phyloP scores from a whole-genome alignment of 768 basidiomycete species.

The Collybiopsis confluens region DNA sequence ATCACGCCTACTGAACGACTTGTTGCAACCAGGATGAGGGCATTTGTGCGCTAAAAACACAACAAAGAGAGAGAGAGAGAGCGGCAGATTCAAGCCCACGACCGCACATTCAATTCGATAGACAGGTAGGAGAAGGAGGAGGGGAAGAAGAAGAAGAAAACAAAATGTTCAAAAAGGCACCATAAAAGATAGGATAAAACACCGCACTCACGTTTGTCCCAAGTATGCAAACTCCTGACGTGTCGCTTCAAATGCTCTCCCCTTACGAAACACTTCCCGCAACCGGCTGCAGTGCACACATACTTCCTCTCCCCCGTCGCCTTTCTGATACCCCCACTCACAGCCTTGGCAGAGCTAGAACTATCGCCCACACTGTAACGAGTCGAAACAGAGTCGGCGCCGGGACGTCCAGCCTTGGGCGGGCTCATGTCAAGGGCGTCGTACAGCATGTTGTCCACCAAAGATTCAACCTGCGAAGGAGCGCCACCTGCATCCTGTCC shows the following conservation, averaged over 20 bases:
- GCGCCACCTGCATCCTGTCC: no score
- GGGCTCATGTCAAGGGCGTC: not conserved
- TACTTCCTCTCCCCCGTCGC: constrained; percentile 27
- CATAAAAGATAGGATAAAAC: not conserved
- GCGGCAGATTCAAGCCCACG: not conserved
- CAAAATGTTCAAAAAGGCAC: not conserved
- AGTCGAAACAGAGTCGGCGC: no score
- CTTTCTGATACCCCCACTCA: constrained; percentile 10
- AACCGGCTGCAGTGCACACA: constrained; percentile 43
- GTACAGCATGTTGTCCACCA: not conserved
- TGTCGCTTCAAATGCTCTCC: constrained; percentile 56
- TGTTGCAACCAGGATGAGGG: constrained; percentile 36
- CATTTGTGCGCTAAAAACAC: constrained; percentile 32
- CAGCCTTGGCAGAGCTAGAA: not conserved
- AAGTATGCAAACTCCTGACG: constrained; percentile 47
- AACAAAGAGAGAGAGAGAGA: constrained; percentile 14
- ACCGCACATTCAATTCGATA: no score
- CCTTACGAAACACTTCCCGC: constrained; percentile 51
- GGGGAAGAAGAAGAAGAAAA: not conserved
- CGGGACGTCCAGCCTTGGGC: no score
- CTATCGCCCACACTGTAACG: not conserved
- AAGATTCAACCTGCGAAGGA: not conserved
- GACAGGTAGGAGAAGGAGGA: constrained; percentile 11
- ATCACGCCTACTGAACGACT: constrained; percentile 45
- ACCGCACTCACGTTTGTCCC: constrained; percentile 46